Evolutionary conservation across 2,329 filamentous ascomycete species (phyloP), one percentile per base, ranked within the genome.

Genomic region (Waltergamsia citrina): DNA sequence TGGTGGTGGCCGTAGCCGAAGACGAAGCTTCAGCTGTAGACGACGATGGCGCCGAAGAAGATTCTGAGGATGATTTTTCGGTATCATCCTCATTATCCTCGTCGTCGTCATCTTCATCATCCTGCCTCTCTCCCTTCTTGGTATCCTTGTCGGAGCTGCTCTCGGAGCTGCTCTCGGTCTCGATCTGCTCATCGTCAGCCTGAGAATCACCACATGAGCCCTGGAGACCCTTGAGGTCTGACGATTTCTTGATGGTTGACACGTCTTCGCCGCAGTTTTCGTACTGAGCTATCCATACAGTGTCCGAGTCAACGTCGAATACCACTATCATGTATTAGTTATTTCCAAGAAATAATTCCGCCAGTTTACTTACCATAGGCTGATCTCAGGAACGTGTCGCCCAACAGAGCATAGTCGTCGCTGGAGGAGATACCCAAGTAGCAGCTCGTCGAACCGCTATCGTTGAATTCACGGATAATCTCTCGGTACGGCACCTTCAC

Each of bases 311-410:
- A 37, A 70, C 60, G 42, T 74, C 69, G 34, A 72, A 71, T 34
- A 72, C 66, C 32, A 60, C 66, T 63, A 25, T 5, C 19, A 16
- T 14, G n/a, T 21, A 15, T n/a, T 22, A 23, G 17, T 10, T 26
- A 11, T 26, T 5, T 14, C 24, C 24, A 4, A 5, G 4, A 4
- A 26, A 5, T 12, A 4, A 11, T 5, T 14, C 14, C 24, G 14
- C 19, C 7, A 6, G 1, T 11, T 11, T 2, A 49, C 54, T 19
- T 38, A 69, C 65, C 57, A 41, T 73, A 74, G 5, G 65, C 67
- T 9, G 64, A 69, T 19, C 69, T 60, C 40, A 73, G 40, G 48
- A 74, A 68, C 2, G 67, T 71, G 42, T 73, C 69, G 7, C 69
- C 69, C 9, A 73, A 52, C n/a, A 74, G 49, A 10, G 58, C 53